Evolutionary conservation across 306 rosid species (phyloP), one percentile per base, ranked within the genome.

Genomic region (Lupinus albus): DNA sequence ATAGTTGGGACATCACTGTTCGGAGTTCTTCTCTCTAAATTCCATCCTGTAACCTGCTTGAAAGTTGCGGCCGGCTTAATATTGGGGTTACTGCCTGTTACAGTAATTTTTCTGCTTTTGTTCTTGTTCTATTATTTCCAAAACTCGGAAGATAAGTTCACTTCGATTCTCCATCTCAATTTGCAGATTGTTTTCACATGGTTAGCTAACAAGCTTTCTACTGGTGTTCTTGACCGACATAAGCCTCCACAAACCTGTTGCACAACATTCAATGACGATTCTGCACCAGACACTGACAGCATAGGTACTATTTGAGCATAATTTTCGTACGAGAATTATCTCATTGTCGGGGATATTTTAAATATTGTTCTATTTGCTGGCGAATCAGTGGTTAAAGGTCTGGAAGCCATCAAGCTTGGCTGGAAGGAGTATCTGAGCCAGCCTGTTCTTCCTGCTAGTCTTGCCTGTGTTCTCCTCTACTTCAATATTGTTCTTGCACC

Each of bases 401-500:
- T 88, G 63, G 89, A 88, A 78, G 95, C 89, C 74, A 85, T 94
- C 81, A 88, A 82, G 79, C 87, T 80, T 12, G 95, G 99, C 76
- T 94, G 97, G 99, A 90, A 80, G 83, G 95, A 90, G 75, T 90
- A 90, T 77, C 70, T 86, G 71, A 86, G 82, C 67, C 99, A 88
- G 80, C 99, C 99, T 66, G 92, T 81, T 74, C 96, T 90, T 79
- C 99, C 97, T 54, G 99, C 96, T 61, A 93, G 99, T 82, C 88
- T 90, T 66, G 87, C 99, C 56, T 88, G 76, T 77, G 96, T 93
- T 56, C 85, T 93, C 52, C 97, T 88, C 70, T 88, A 78, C 87
- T 90, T 93, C 76, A 90, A 90, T 67, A 70, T 89, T 46, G 96
- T 88, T 64, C 99, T 93, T 73, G 76, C 96, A 54, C 99, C 99